phyloP scores from a whole-genome alignment of 805 yeast species.

The Starmera caribaea region DNA sequence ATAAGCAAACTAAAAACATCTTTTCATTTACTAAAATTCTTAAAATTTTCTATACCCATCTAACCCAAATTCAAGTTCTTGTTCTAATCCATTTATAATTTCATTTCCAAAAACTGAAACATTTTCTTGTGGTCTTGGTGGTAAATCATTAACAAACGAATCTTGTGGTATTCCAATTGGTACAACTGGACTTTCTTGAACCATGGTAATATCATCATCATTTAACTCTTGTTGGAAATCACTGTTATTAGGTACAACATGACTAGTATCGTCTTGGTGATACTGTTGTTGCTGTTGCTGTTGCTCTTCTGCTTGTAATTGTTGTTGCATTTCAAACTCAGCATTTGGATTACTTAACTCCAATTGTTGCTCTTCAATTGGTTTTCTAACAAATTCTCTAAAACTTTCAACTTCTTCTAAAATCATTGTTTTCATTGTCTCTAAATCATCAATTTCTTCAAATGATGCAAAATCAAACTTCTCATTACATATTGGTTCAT shows the following conservation, averaged over 20 bases:
- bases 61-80: slow-evolving; percentile 58
- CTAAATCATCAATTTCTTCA: slow-evolving; percentile 76
- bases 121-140: slow-evolving; percentile 56
- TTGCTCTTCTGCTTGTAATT: slow-evolving; percentile 3
- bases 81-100: slow-evolving; percentile 40
- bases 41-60: slow-evolving; percentile 25
- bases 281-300: slow-evolving; percentile 9
- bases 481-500: slow-evolving; percentile 75
- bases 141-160: slow-evolving; percentile 36
- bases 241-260: too few species aligned
- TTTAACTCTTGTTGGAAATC: slow-evolving; percentile 8
- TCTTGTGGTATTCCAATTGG: slow-evolving; percentile 40
- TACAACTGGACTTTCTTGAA: slow-evolving; percentile 17
- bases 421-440: slow-evolving; percentile 65
- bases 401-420: slow-evolving; percentile 71
- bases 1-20: not conserved
- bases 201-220: slow-evolving; percentile 3
- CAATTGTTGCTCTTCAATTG: slow-evolving; percentile 45
- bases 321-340: slow-evolving; percentile 8
- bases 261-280: slow-evolving; percentile 12
- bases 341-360: slow-evolving; percentile 24
- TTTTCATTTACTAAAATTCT: not conserved
- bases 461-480: slow-evolving; percentile 76
- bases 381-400: slow-evolving; percentile 73
- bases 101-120: slow-evolving; percentile 7